These are phyloP conservation scores for Fraxinus anomala DNA, from an alignment of 257 asterid genomes.

Conservation along the genomic window DNA sequence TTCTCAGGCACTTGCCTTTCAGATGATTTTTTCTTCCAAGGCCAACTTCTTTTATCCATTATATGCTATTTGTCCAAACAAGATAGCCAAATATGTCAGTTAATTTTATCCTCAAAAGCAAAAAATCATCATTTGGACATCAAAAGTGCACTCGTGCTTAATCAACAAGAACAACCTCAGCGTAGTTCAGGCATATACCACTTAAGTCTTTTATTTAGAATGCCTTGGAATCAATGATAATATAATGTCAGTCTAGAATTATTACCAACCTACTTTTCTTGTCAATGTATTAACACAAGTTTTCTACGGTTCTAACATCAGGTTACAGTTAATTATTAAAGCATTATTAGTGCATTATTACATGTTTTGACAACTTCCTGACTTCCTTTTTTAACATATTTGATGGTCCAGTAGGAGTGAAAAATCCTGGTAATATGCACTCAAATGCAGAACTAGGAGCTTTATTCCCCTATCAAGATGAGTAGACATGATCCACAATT, in stretches of 20 bases:
- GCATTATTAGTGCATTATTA: neutral
- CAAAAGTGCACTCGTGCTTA: conserved; percentile 13
- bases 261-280: neutral
- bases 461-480: neutral
- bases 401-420: neutral
- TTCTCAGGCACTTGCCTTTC: conserved; percentile 66
- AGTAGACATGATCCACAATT: neutral
- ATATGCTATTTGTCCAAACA: conserved; percentile 30
- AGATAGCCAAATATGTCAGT: conserved; percentile 15
- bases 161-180: conserved; percentile 6
- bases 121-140: neutral
- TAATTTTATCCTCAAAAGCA: neutral
- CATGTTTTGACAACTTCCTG: neutral
- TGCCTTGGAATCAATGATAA: conserved; percentile 8
- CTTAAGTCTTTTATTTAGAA: neutral
- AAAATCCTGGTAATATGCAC: neutral
- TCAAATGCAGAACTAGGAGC: neutral
- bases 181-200: conserved; percentile 22
- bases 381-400: conserved; percentile 2
- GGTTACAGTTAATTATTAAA: neutral
- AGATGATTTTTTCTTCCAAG: conserved; percentile 96
- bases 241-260: neutral
- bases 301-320: neutral
- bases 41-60: conserved; percentile 94
- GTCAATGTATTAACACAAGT: neutral